These are phyloP conservation scores for Polyporus arcularius DNA, from an alignment of 768 basidiomycete genomes.

Conservation along the genomic window DNA sequence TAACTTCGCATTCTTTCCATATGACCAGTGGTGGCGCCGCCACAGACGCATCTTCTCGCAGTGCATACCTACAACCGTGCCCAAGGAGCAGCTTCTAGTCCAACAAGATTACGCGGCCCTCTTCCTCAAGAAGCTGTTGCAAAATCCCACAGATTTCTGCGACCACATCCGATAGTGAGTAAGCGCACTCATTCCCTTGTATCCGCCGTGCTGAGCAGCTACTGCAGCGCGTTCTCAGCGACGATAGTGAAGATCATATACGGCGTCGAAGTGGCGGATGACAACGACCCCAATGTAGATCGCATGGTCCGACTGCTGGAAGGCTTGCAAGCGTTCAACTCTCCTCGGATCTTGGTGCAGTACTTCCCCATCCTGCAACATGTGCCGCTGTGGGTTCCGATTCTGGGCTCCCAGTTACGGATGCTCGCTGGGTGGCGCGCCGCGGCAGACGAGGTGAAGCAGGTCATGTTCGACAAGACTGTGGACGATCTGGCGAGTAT, in stretches of 20 bases:
- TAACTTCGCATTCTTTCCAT: slow-evolving; percentile 1
- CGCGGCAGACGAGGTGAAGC: slow-evolving; percentile 1
- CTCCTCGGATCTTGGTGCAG: neutral
- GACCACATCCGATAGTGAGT: slow-evolving; percentile 11
- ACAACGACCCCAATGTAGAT: slow-evolving; percentile 17
- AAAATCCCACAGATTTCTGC: slow-evolving; percentile 1
- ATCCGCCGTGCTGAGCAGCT: too few relatives aligned
- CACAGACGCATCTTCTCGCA: slow-evolving; percentile 16
- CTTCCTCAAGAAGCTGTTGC: neutral
- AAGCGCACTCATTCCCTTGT: neutral
- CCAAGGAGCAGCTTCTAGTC: neutral
- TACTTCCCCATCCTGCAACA: neutral
- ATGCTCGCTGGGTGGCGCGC: neutral
- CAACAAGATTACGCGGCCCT: neutral
- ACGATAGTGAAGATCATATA: slow-evolving; percentile 21
- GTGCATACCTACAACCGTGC: neutral
- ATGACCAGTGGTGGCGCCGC: slow-evolving; percentile 12
- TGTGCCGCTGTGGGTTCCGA: slow-evolving; percentile 10
- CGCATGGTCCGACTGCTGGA: slow-evolving; percentile 9
- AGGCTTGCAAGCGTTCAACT: neutral
- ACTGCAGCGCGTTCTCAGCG: slow-evolving; percentile 11
- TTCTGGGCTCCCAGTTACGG: neutral
- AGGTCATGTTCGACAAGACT: neutral
- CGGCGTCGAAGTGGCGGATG: slow-evolving; percentile 16
- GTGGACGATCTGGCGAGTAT: neutral